These are phyloP conservation scores for Sclerotinia subarctica DNA, from an alignment of 2,329 filamentous ascomycete genomes.

Conservation along the genomic window DNA sequence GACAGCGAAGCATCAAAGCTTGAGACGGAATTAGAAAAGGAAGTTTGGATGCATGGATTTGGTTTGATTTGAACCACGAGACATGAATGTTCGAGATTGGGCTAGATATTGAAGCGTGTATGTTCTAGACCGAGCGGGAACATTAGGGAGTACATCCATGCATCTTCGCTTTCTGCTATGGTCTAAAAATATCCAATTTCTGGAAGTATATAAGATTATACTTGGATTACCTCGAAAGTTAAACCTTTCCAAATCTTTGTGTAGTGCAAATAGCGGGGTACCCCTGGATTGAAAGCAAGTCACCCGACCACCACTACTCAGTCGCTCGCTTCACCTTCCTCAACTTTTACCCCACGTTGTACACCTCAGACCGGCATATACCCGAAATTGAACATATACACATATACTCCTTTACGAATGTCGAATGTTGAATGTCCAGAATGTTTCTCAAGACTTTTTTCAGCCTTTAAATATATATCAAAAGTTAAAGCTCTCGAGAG, in stretches of 20 bases:
- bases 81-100: background rate
- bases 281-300: background rate
- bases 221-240: background rate
- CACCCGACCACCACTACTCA: background rate
- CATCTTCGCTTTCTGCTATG: background rate
- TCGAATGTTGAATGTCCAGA: too few relatives aligned
- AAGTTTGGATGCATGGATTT: background rate
- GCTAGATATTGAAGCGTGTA: background rate
- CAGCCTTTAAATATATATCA: background rate
- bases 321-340: slow-evolving; percentile 6
- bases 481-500: background rate
- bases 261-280: background rate
- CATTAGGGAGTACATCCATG: too few relatives aligned
- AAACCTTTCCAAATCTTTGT: background rate
- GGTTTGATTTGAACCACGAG: background rate
- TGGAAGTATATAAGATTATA: background rate
- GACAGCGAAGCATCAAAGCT: background rate
- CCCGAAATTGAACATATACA: background rate
- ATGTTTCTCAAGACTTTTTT: background rate
- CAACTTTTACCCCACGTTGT: background rate
- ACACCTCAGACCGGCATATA: slow-evolving; percentile 6
- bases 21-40: background rate
- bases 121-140: background rate
- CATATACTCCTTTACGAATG: background rate
- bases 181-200: too few relatives aligned